Conservation (phyloP, 805 yeast genomes). For the Yarrowia sp. region DNA sequence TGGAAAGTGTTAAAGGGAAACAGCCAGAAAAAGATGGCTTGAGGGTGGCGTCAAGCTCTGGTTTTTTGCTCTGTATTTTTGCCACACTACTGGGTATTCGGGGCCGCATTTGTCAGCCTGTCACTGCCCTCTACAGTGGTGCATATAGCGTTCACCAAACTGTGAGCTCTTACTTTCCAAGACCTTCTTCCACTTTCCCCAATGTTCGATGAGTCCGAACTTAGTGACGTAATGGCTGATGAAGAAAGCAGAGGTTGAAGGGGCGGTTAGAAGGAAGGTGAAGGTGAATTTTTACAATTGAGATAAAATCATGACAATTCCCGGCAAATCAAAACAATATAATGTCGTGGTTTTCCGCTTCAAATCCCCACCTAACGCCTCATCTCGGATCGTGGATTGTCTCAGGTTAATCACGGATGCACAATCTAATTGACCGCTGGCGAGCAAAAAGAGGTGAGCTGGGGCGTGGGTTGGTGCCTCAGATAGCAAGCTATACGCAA, state of each 20-base stretch:
- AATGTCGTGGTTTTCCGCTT: neutral
- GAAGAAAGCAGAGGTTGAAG: neutral
- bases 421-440: neutral
- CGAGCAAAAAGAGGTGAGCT: neutral
- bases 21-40: neutral
- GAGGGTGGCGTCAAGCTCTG: neutral
- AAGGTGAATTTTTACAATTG: neutral
- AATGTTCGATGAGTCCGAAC: slow-evolving; percentile 19
- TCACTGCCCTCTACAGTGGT: neutral
- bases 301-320: neutral
- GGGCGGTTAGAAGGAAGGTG: neutral
- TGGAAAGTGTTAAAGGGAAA: neutral
- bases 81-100: neutral
- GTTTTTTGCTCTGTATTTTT: slow-evolving; percentile 1
- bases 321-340: no score
- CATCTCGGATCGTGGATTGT: neutral
- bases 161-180: slow-evolving; percentile 18
- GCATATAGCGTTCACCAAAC: neutral
- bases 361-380: neutral
- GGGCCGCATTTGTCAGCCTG: no score
- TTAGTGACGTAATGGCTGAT: slow-evolving; percentile 13
- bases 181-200: slow-evolving; percentile 29
- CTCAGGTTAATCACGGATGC: neutral
- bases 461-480: slow-evolving; percentile 18
- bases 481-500: slow-evolving; percentile 12